phyloP scores from a whole-genome alignment of 805 yeast genomes.

The Yarrowia keelungensis region DNA sequence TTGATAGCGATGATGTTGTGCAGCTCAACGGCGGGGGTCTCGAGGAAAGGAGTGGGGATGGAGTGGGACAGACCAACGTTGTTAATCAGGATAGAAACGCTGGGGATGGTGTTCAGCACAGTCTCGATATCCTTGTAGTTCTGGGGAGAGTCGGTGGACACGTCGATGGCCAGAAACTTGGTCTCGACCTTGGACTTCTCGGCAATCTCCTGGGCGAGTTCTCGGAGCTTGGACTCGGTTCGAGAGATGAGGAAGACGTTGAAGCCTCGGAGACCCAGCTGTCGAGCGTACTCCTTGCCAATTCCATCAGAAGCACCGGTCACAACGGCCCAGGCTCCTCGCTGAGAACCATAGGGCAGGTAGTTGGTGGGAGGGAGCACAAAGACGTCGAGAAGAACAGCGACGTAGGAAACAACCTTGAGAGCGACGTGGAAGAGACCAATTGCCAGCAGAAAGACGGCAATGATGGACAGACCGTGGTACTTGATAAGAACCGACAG shows the following conservation, averaged over 20 bases:
- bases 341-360: conserved; percentile 72
- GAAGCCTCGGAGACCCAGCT: conserved; percentile 84
- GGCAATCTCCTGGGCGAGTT: conserved; percentile 67
- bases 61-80: conserved; percentile 96
- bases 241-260: conserved; percentile 85
- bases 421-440: conserved; percentile 69
- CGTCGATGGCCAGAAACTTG: conserved; percentile 77
- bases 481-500: conserved; percentile 25
- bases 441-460: conserved; percentile 40
- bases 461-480: conserved; percentile 35
- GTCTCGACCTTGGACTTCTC: conserved; percentile 67
- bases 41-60: conserved; percentile 91
- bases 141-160: conserved; percentile 63
- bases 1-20: conserved; percentile 83
- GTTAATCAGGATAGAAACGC: conserved; percentile 80
- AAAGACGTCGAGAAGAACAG: conserved; percentile 68
- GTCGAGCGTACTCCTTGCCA: conserved; percentile 89
- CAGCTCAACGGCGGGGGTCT: conserved; percentile 77
- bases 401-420: conserved; percentile 56
- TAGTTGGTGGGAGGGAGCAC: conserved; percentile 60
- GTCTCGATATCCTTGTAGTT: conserved; percentile 63
- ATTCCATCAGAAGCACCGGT: conserved; percentile 99
- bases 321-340: conserved; percentile 87
- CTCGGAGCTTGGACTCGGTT: conserved; percentile 76
- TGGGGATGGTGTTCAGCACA: conserved; percentile 56